phyloP scores from a whole-genome alignment of 768 basidiomycete species.

The Lentinula raphanica region DNA sequence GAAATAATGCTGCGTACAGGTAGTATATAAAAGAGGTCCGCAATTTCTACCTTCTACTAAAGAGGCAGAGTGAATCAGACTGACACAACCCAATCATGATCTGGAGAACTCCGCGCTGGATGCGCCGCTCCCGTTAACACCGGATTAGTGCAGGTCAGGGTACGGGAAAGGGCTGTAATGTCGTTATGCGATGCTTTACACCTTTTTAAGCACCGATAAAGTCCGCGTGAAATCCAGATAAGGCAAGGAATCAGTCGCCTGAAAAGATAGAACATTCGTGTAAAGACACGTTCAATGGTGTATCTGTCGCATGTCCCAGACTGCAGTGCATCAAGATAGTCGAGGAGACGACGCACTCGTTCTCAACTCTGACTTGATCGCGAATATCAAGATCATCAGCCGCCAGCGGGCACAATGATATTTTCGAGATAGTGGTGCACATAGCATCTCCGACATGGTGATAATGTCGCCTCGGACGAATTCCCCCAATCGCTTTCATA shows the following conservation, averaged over 20 bases:
- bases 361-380: not conserved
- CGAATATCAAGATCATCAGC: not conserved
- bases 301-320: not conserved
- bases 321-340: not conserved
- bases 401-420: too few relatives aligned
- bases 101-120: not conserved
- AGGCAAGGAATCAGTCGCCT: not conserved
- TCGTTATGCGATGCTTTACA: not conserved
- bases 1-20: not conserved
- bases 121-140: constrained; percentile 8
- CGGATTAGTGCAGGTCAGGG: not conserved
- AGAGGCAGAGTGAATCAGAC: not conserved
- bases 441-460: too few relatives aligned
- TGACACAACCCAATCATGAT: not conserved
- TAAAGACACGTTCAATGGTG: not conserved
- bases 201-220: not conserved
- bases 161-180: not conserved
- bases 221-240: not conserved
- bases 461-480: too few relatives aligned
- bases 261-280: not conserved
- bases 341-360: not conserved
- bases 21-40: not conserved
- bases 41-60: not conserved
- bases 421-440: too few relatives aligned
- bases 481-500: too few relatives aligned